Base-by-base conservation (phyloP, 208 protist genomes). In the Acanthamoeba lenticulata region DNA sequence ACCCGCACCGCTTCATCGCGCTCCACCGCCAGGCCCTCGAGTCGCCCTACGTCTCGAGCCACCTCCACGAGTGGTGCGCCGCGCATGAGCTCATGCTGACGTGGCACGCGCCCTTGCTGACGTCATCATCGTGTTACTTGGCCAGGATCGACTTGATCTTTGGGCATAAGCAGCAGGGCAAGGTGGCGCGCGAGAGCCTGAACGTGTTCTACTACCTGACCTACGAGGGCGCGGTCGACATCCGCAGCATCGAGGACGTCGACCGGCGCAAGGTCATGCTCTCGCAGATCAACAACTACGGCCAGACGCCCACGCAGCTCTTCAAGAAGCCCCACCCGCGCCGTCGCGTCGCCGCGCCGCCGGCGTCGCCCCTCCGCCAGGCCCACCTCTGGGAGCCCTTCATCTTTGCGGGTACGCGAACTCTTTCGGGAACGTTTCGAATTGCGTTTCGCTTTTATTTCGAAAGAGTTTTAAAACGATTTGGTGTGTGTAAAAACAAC, bases 101-200 rank as follows among this genome's bases (percentile, higher is more conserved):
- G 29, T 72, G 24, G 29, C 5, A n/a, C n/a, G n/a, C n/a, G n/a
- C n/a, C n/a, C 11, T 72, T 72, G 29, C 38, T 9, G 15, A 45
- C 1, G 29, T 27, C 0, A 13, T 29, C 4, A n/a, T n/a, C n/a
- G n/a, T n/a, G n/a, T n/a, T n/a, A n/a, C n/a, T n/a, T n/a, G n/a
- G n/a, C n/a, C 67, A 77, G 67, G 99, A 98, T 99, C 93, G 99
- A 99, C 95, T 97, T 99, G 49, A 98, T 99, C 60, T 99, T 99
- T 94, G 99, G 99, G 34, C 97, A 96, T 95, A 98, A 98, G 96
- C 99, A 99, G 96, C 92, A 91, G 96, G 94, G 98, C 79, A 97
- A 97, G 52, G 96, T 95, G 5, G 99, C 99, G 0, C 97, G 97
- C 32, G 96, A 97, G 29, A 97, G 98, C 7, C 95, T 98, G 55